Percentiles rank a stretch among this genome's conserved stretches.
These are phyloP conservation scores for Coemansia sp. DNA, from an alignment of 192 early-diverging fungal species.

Conservation along the genomic window DNA sequence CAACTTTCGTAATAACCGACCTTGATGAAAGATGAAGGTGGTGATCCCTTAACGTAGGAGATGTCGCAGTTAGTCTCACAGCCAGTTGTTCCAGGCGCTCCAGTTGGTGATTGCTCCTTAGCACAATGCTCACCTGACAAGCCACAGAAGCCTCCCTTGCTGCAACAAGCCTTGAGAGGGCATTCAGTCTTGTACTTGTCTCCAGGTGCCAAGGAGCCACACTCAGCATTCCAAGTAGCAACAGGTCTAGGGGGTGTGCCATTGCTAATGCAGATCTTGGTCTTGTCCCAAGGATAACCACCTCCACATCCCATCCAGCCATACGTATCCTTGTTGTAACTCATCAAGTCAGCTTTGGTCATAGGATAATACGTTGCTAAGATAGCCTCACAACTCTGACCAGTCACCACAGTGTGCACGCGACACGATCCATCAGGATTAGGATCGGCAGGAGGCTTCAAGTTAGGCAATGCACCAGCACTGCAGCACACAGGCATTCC, in stretches of 20 bases:
- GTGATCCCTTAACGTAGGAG: neutral
- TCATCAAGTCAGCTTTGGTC: too few species aligned
- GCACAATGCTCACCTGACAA: slow-evolving; percentile 1
- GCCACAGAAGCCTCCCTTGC: slow-evolving; percentile 3
- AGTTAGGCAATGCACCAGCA: too few species aligned
- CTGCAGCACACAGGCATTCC: too few species aligned
- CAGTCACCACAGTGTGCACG: too few species aligned
- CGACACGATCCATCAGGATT: too few species aligned
- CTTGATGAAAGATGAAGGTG: slow-evolving; percentile 1
- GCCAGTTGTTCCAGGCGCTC: slow-evolving; percentile 3
- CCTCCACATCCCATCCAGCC: too few species aligned
- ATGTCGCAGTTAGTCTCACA: slow-evolving; percentile 11
- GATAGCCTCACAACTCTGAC: too few species aligned
- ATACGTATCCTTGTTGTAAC: too few species aligned
- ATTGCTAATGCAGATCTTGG: neutral
- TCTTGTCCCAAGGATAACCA: too few species aligned
- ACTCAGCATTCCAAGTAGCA: neutral
- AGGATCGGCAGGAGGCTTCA: too few species aligned
- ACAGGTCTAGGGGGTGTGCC: neutral
- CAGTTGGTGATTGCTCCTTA: slow-evolving; percentile 1
- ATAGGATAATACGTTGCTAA: too few species aligned
- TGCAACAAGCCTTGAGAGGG: slow-evolving; percentile 21
- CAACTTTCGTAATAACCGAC: slow-evolving; percentile 17
- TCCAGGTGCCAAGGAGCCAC: neutral
- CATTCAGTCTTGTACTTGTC: slow-evolving; percentile 12